These are phyloP conservation scores for Phytopythium boreale DNA, from an alignment of 352 stramenopile species.

Conservation along the genomic window DNA sequence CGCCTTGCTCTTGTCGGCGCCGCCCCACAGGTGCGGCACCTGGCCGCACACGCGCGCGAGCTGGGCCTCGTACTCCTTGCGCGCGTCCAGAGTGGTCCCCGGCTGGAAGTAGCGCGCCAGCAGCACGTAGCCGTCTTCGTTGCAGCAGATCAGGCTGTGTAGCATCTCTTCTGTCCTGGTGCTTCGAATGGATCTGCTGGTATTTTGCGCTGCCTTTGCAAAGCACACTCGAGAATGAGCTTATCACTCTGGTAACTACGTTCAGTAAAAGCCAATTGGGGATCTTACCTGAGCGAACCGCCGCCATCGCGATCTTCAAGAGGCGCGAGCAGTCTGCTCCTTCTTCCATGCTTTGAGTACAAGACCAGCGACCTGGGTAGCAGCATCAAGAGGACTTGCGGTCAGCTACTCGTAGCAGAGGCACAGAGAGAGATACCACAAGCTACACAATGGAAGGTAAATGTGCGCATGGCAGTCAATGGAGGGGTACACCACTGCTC, in stretches of 20 bases:
- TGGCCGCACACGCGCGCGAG: conserved; percentile 43
- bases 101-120: conserved; percentile 66
- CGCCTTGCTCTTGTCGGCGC: conserved; percentile 15
- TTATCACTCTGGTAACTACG: too few species aligned
- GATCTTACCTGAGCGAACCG: not conserved
- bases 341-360: not conserved
- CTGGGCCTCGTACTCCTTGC: conserved; percentile 45
- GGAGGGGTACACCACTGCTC: not conserved
- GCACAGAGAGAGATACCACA: not conserved
- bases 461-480: not conserved
- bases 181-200: not conserved
- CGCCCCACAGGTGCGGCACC: conserved; percentile 29
- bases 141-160: conserved; percentile 64
- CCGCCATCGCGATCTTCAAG: conserved; percentile 24
- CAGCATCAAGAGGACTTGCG: not conserved
- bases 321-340: not conserved
- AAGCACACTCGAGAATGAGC: not conserved
- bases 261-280: too few species aligned
- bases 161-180: conserved; percentile 32
- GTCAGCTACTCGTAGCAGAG: not conserved
- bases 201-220: not conserved
- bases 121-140: conserved; percentile 65
- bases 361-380: not conserved
- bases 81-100: conserved; percentile 35
- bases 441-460: conserved; percentile 27